A percentile compares a stretch with the other conserved stretches of the same genome.
These are phyloP conservation scores for Pezicula neosporulosa DNA, from an alignment of 2,329 filamentous ascomycete genomes.

Conservation along the genomic window DNA sequence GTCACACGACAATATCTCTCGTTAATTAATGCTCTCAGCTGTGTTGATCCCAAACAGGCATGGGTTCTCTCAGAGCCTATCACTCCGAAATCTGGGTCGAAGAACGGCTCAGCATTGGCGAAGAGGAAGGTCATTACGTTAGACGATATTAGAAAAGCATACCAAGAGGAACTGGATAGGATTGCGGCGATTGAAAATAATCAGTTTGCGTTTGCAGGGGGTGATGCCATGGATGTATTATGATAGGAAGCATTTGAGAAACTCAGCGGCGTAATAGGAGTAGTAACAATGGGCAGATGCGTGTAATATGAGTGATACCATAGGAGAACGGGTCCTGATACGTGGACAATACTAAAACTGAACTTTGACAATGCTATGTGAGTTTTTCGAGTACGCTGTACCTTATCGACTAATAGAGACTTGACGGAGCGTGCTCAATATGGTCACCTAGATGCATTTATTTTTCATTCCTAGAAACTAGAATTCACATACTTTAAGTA, in stretches of 20 bases:
- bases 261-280: conserved; percentile 1
- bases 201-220: conserved; percentile 71
- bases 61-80: conserved; percentile 66
- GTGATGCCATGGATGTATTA: conserved; percentile 36
- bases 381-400: too few species aligned
- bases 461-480: too few species aligned
- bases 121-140: conserved; percentile 81
- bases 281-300: conserved; percentile 7
- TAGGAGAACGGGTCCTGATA: too few species aligned
- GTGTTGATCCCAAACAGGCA: conserved; percentile 75
- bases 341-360: too few species aligned
- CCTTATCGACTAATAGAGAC: too few species aligned
- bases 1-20: conserved; percentile 78
- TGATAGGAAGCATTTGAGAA: conserved; percentile 12
- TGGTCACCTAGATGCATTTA: too few species aligned
- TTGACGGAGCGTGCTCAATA: too few species aligned
- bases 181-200: conserved; percentile 86
- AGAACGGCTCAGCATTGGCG: conserved; percentile 19
- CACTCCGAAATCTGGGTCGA: conserved; percentile 30
- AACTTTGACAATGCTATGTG: too few species aligned
- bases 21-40: conserved; percentile 89
- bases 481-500: too few species aligned
- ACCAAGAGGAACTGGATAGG: conserved; percentile 85
- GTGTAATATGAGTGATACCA: conserved; percentile 9
- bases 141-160: conserved; percentile 82